Evolutionary conservation across 106 monocot species (phyloP).

Genomic region (Dendrobium nobile): DNA sequence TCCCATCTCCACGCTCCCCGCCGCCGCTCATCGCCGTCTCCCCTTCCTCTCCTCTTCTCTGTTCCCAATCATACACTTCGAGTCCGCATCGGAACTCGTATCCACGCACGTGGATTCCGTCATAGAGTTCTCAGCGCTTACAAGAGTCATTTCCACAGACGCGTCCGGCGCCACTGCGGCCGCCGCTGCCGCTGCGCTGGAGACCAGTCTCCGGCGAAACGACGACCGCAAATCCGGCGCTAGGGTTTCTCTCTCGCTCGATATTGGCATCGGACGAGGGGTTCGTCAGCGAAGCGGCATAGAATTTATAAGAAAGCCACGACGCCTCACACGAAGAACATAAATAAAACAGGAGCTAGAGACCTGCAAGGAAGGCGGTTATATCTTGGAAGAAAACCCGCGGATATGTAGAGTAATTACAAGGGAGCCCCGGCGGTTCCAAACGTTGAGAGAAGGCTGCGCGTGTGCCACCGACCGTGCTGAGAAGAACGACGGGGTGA

Average conservation of each 20-base stretch:
- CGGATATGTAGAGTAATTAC: neutral
- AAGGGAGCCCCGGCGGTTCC: neutral
- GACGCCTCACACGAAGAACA: neutral
- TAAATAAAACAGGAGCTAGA: neutral
- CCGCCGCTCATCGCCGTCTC: neutral
- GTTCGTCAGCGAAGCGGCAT: neutral
- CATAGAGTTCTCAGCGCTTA: neutral
- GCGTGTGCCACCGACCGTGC: too few species aligned
- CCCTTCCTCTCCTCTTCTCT: constrained; percentile 5
- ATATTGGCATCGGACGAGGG: constrained; percentile 26
- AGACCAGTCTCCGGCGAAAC: constrained; percentile 16
- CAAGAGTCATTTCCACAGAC: constrained; percentile 4
- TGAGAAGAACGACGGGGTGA: too few species aligned
- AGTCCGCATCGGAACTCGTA: constrained; percentile 24
- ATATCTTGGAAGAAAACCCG: neutral
- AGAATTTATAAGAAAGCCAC: neutral
- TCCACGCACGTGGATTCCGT: constrained; percentile 14
- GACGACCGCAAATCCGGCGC: neutral
- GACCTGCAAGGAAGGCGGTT: neutral
- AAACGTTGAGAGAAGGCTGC: neutral
- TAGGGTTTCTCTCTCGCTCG: constrained; percentile 21
- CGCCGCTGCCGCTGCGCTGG: neutral
- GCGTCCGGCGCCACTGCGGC: constrained; percentile 5
- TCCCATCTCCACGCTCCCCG: neutral
- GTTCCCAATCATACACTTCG: neutral